Evolutionary conservation across 202 grass and related monocot genomes (phyloP), one percentile per base, ranked within the genome.

Genomic region (Saccharum hybrid): DNA sequence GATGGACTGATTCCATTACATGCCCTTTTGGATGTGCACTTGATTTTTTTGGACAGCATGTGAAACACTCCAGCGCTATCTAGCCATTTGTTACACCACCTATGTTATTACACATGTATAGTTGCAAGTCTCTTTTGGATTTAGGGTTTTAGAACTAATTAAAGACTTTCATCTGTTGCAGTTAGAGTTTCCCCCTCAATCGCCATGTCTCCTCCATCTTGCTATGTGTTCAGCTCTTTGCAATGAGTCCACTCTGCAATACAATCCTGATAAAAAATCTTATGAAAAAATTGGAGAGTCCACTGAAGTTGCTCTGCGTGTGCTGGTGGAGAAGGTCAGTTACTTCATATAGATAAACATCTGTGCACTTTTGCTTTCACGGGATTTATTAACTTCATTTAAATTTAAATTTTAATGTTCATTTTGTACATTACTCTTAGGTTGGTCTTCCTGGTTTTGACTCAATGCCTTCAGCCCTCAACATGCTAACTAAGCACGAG

Each of bases 271-370:
- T 77, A 98, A 92, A 82, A 98, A 78, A 87, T 87, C 63, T 77
- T 98, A 98, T 39, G 96, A 98, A 82, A 98, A 98, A 87, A 98
- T 98, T 83, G 96, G 96, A 78, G 93, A 98, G 75, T 98, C 96
- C 41, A 98, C 96, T 77, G 96, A 98, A 84, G 96, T 98, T 89
- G 96, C 96, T 90, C 46, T 98, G 57, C 96, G 96, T 60, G 91
- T 94, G 56, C 86, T 98, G 42, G 96, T 94, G 75, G 96, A 98
- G 87, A 98, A 98, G 93, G 96, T 98, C 63, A 83, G 90, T 84
- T 75, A 41, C 74, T 83, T 23, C 46, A 82, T 60, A 64, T 10
- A 40, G n/a, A 69, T 68, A 23, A 66, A 62, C 43, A 52, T 63
- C 39, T 19, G 4, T 69, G 48, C 36, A 70, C 14, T 64, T 81